Evolutionary conservation across 305 asterid species (phyloP), one percentile per base, ranked within the genome.

Genomic region (Ruellia speciosa): DNA sequence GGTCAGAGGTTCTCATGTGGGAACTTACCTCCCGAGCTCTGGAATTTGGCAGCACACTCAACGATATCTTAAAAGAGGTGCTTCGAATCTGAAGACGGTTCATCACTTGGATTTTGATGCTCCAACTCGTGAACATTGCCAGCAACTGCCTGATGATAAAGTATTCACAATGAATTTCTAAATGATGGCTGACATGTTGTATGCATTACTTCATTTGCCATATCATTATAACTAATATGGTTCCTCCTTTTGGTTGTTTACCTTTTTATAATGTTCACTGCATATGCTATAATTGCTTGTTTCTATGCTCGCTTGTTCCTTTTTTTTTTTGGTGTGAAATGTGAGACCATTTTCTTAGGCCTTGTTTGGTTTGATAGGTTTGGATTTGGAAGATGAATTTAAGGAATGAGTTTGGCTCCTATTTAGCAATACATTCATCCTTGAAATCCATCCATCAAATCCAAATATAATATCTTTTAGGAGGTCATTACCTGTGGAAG

Each of bases 101-200:
- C 89, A 82, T 61, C 99, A 92, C 86, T 81, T 92, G 83, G 99
- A 92, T 79, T 92, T 92, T 77, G 99, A 92, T 82, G 99, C 99
- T 59, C 92, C 99, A 59, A 92, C 99, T 14, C 95, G 99, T 20
- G 99, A 92, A 75, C 86, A 81, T 67, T 80, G 88, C 62, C 99
- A 86, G 53, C 96, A 51, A 74, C 76, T 86, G 75, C 89, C 84
- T 57, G 97, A 86, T 78, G 99, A 92, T 77, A 92, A 78, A 59
- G 99, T 92, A 88, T 49, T 62, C 58, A 51, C 72, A 67, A 49
- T 69, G 55, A 61, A 52, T 24, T 24, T 24, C 31, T 24, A 24
- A 24, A 24, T 24, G 5, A 52, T 58, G 52, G 33, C 49, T 40
- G 24, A 43, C 39, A 40, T 59, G 48, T 63, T 45, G 54, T 17